phyloP scores from a whole-genome alignment of 208 protist species.

The Trypanosoma mega region DNA sequence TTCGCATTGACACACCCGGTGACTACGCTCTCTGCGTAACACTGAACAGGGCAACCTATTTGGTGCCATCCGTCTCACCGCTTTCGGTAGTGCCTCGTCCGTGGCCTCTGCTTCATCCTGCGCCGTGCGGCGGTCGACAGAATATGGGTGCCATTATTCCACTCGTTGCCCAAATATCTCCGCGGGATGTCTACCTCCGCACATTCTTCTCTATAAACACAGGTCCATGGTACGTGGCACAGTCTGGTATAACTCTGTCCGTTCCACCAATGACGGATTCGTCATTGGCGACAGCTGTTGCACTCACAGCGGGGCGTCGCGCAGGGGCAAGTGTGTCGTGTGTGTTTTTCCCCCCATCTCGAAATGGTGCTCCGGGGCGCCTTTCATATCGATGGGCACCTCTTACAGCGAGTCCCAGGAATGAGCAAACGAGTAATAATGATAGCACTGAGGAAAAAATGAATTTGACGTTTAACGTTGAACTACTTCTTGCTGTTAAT shows the following conservation, averaged over 20 bases:
- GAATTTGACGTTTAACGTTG: background rate
- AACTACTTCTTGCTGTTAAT: slow-evolving; percentile 12
- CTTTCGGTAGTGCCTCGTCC: slow-evolving; percentile 12
- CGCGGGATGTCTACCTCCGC: slow-evolving; percentile 4
- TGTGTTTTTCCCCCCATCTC: slow-evolving; percentile 47
- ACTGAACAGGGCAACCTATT: slow-evolving; percentile 37
- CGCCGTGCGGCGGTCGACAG: slow-evolving; percentile 27
- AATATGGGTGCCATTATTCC: background rate
- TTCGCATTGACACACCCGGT: slow-evolving; percentile 37
- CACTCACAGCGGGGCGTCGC: slow-evolving; percentile 24
- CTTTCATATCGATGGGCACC: slow-evolving; percentile 13
- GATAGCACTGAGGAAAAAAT: background rate
- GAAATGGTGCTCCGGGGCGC: background rate
- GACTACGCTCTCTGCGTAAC: slow-evolving; percentile 54
- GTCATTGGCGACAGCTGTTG: slow-evolving; percentile 23
- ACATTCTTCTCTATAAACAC: slow-evolving; percentile 21
- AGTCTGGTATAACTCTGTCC: background rate
- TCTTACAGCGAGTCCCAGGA: no score
- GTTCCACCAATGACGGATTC: slow-evolving; percentile 20
- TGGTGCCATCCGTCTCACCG: slow-evolving; percentile 31
- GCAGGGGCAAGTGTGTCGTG: slow-evolving; percentile 32
- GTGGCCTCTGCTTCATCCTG: slow-evolving; percentile 2
- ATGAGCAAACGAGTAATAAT: background rate
- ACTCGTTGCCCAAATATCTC: slow-evolving; percentile 2
- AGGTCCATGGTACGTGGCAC: slow-evolving; percentile 14